A percentile compares a stretch with the other conserved stretches of the same genome.
Evolutionary conservation across 2,329 filamentous ascomycete genomes (phyloP).

Genomic region (Claviceps citrina): DNA sequence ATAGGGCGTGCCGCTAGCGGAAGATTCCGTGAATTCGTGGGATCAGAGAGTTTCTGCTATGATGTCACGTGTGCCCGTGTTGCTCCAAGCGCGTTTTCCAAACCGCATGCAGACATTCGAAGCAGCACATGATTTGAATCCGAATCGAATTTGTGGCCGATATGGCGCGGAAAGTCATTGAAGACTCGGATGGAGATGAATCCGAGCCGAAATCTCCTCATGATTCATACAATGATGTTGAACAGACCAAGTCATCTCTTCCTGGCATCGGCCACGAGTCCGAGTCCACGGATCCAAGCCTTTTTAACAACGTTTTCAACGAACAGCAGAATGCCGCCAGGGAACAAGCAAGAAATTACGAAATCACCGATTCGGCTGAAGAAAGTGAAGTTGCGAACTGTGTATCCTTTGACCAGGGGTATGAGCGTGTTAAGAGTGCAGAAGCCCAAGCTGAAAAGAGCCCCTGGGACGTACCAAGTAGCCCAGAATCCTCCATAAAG

Average conservation of each 20-base stretch:
- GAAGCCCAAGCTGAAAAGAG: slow-evolving; percentile 13
- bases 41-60: too few relatives aligned
- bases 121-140: too few relatives aligned
- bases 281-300: slow-evolving; percentile 31
- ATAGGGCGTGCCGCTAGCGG: too few relatives aligned
- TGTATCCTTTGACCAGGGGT: slow-evolving; percentile 7
- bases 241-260: slow-evolving; percentile 3
- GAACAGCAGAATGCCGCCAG: slow-evolving; percentile 25
- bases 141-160: background rate
- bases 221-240: background rate
- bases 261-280: slow-evolving; percentile 15
- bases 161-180: slow-evolving; percentile 18
- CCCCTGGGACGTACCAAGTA: slow-evolving; percentile 31
- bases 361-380: background rate
- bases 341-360: slow-evolving; percentile 5
- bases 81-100: too few relatives aligned
- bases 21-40: too few relatives aligned
- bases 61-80: too few relatives aligned
- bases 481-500: slow-evolving; percentile 15
- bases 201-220: background rate
- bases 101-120: background rate
- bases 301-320: slow-evolving; percentile 32
- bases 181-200: slow-evolving; percentile 25
- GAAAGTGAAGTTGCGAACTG: background rate
- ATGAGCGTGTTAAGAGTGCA: background rate